phyloP scores from a whole-genome alignment of 139 green algal genomes.

The Chloropicon primus region DNA sequence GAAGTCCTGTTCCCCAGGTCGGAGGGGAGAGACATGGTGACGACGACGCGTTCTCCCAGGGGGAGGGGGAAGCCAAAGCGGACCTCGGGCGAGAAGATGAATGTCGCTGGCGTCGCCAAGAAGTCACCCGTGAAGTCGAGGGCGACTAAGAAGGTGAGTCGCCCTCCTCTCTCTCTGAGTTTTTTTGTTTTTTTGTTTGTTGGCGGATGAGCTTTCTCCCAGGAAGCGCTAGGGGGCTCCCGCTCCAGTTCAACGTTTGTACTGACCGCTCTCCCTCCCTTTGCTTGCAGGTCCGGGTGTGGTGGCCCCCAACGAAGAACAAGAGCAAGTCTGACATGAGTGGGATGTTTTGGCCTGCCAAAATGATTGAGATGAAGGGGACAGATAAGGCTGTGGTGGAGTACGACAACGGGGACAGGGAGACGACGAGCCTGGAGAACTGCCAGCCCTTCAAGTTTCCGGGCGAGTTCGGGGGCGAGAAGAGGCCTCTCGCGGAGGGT shows the following conservation, averaged over 20 bases:
- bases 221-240: too few relatives aligned
- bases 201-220: too few relatives aligned
- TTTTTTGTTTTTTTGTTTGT: too few relatives aligned
- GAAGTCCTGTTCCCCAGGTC: too few relatives aligned
- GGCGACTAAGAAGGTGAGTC: neutral
- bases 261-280: too few relatives aligned
- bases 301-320: constrained; percentile 36
- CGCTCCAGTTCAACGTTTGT: too few relatives aligned
- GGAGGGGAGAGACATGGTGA: neutral
- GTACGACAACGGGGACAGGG: constrained; percentile 38
- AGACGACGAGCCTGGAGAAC: constrained; percentile 9
- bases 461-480: constrained; percentile 35
- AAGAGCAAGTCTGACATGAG: constrained; percentile 25
- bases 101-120: too few relatives aligned
- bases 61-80: neutral
- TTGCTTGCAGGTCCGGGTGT: constrained; percentile 42
- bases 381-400: constrained; percentile 15
- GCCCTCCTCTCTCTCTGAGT: neutral
- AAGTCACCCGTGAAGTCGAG: neutral
- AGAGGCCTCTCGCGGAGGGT: constrained; percentile 18
- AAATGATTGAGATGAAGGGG: neutral
- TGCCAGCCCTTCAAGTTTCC: constrained; percentile 22
- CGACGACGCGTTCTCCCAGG: neutral
- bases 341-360: constrained; percentile 37
- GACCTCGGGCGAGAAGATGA: neutral